A percentile compares a stretch with the other conserved stretches of the same genome.
phyloP scores from a whole-genome alignment of 1,284 basidiomycete species.

The Apiotrichum porosum region DNA sequence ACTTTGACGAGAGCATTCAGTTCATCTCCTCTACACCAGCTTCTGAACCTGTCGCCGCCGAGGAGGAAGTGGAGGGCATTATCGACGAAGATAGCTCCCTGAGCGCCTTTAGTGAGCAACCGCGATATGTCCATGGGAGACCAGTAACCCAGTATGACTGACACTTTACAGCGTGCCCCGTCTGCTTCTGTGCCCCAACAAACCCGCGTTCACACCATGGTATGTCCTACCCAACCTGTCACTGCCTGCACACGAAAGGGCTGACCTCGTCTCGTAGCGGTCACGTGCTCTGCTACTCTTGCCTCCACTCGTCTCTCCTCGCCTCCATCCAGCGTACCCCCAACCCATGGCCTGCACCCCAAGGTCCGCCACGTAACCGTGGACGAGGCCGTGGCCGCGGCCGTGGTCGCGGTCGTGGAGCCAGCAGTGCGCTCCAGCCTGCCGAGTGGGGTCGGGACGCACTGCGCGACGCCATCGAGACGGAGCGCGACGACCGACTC shows the following conservation, averaged over 20 bases:
- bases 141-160: too few species aligned
- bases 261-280: conserved; percentile 27
- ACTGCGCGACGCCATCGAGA: conserved; percentile 12
- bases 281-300: conserved; percentile 41
- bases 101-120: conserved; percentile 17
- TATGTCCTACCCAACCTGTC: conserved; percentile 11
- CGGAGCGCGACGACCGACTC: background rate
- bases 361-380: conserved; percentile 3
- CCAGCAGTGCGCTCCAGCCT: conserved; percentile 13
- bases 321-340: conserved; percentile 36
- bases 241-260: background rate
- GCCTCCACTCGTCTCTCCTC: conserved; percentile 35
- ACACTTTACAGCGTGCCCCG: conserved; percentile 31
- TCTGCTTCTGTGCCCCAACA: conserved; percentile 37
- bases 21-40: conserved; percentile 3
- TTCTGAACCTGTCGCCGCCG: background rate
- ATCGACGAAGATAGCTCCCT: conserved; percentile 11
- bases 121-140: too few species aligned
- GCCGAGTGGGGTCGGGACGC: conserved; percentile 27
- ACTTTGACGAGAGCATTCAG: conserved; percentile 11
- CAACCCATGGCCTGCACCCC: conserved; percentile 14
- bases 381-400: conserved; percentile 19
- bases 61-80: conserved; percentile 1
- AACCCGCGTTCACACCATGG: conserved; percentile 41
- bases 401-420: conserved; percentile 2